Evolutionary conservation across 371 early-diverging fungal genomes (phyloP).

Genomic region (Mortierella sp.): DNA sequence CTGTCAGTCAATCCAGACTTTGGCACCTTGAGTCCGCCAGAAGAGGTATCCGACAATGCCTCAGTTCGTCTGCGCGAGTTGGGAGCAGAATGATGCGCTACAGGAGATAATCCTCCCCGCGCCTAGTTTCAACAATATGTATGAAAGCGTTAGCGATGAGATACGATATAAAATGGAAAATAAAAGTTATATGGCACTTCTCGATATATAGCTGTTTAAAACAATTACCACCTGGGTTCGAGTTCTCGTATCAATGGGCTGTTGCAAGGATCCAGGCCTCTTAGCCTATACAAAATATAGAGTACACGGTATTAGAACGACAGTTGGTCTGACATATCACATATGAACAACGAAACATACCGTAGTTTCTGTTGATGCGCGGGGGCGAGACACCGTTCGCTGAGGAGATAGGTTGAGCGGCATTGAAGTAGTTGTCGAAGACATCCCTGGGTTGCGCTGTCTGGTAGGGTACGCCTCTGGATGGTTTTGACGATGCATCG

Average conservation of each 20-base stretch:
- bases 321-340: neutral
- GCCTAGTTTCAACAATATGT: constrained; percentile 1
- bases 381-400: constrained; percentile 18
- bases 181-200: too few species aligned
- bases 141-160: neutral
- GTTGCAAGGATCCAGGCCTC: constrained; percentile 5
- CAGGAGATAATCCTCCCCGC: constrained; percentile 1
- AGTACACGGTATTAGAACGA: neutral
- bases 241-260: neutral
- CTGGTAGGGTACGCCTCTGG: constrained; percentile 1
- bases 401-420: constrained; percentile 10
- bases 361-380: constrained; percentile 33
- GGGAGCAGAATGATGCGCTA: neutral
- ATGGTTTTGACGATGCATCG: constrained; percentile 2
- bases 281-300: constrained; percentile 11
- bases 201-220: too few species aligned
- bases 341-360: neutral
- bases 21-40: constrained; percentile 13
- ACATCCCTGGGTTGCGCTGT: constrained; percentile 1
- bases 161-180: too few species aligned
- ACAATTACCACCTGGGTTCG: constrained; percentile 8
- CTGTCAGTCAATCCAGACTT: constrained; percentile 32
- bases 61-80: neutral
- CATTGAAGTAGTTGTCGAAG: neutral
- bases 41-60: constrained; percentile 9